Evolutionary conservation across 345 rosid genomes (phyloP), one percentile per base, ranked within the genome.

Genomic region (Conringia planisiliqua): DNA sequence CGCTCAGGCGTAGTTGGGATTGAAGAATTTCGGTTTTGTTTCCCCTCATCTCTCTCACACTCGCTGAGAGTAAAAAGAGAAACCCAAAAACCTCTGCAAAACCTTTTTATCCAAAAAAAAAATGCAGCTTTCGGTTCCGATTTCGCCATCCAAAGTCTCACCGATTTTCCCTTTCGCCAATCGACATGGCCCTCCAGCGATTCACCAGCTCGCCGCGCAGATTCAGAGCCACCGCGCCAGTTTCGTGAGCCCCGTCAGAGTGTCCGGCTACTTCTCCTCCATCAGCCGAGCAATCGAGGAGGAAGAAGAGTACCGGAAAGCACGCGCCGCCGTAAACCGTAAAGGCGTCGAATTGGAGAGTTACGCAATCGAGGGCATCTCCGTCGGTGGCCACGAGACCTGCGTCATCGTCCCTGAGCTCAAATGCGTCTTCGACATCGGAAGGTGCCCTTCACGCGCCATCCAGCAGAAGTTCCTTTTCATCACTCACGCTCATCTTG

Each of bases 401-500:
- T 94, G 97, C 44, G 75, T 94, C 14, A 90, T 91, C 26, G 80
- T 94, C n/a, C 97, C 98, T 1, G 90, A 90, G 76, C 83, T 94
- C 33, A 94, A 91, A 86, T 91, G 89, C 67, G 95, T 93, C 40
- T 94, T 94, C 65, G 98, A 94, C 61, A 94, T 94, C 40, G 98
- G 98, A 12, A 84, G 89, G 77, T 91, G 96, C 40, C 98, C 98
- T 1, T 42, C 86, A 18, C 82, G 96, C 64, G 98, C 98, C 69
- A 83, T 94, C 59, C 97, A 94, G 13, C 97, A 91, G 89, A 94
- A 91, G 64, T 94, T 90, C 60, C 86, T 94, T 32, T 94, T 91
- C 72, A 90, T 91, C 67, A 90, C 97, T 46, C 97, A 94, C 75
- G 97, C 85, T 43, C 98, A 94, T 75, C 98, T 94, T 56, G 98